Evolutionary conservation across 805 yeast genomes (phyloP).

Genomic region (Candida pini): DNA sequence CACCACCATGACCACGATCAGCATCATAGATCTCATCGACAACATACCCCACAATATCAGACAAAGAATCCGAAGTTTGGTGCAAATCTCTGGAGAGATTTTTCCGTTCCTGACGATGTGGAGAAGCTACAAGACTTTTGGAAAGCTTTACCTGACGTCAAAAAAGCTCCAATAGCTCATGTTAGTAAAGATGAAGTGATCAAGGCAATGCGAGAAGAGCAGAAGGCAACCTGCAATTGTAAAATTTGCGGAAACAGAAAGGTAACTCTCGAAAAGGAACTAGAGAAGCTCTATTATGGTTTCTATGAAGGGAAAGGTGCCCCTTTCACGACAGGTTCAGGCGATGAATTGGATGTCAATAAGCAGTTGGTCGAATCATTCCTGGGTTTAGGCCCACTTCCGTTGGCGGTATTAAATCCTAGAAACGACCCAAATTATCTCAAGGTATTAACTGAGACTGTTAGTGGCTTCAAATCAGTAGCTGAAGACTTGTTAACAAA

Average conservation of each 20-base stretch:
- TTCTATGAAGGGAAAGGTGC: constrained; percentile 44
- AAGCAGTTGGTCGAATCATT: constrained; percentile 21
- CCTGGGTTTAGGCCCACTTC: constrained; percentile 11
- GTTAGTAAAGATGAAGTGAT: constrained; percentile 68
- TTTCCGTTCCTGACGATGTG: constrained; percentile 43
- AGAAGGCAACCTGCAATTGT: constrained; percentile 60
- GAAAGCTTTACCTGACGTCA: constrained; percentile 56
- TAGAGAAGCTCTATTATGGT: constrained; percentile 66
- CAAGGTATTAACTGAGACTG: too few relatives aligned
- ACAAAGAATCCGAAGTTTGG: constrained; percentile 17
- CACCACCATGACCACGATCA: too few relatives aligned
- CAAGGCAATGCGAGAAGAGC: constrained; percentile 56
- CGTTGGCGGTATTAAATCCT: background rate
- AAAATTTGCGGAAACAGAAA: constrained; percentile 73
- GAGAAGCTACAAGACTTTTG: constrained; percentile 53
- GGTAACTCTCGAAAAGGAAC: constrained; percentile 65
- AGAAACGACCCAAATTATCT: background rate
- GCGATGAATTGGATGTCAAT: constrained; percentile 32
- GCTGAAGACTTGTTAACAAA: constrained; percentile 77
- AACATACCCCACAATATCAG: constrained; percentile 8
- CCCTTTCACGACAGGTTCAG: constrained; percentile 28
- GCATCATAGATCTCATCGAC: too few relatives aligned
- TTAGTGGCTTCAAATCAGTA: constrained; percentile 33
- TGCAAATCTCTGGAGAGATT: constrained; percentile 25
- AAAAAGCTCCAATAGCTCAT: constrained; percentile 54